Conservation (phyloP, 1,284 basidiomycete species). For the Microbotryomycetes sp. region DNA sequence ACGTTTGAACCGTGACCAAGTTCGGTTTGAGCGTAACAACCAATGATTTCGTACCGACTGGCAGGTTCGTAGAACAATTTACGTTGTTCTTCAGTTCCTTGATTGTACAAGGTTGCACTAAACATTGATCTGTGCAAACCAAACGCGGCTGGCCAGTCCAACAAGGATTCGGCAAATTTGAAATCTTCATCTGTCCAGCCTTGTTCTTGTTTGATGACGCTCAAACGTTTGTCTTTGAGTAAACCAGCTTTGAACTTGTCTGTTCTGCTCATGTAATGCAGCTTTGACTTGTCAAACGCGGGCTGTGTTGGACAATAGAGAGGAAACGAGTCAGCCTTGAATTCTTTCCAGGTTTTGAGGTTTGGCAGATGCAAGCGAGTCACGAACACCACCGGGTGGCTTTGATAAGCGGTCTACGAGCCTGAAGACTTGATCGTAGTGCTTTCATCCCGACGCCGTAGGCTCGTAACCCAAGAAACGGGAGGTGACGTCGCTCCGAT, state of each 20-base stretch:
- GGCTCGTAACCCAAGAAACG: no score
- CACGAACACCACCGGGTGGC: no score
- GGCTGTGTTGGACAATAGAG: no score
- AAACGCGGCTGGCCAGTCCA: slow-evolving; percentile 32
- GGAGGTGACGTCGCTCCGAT: neutral
- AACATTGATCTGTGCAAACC: slow-evolving; percentile 21
- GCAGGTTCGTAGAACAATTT: slow-evolving; percentile 52
- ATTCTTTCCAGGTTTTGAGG: no score
- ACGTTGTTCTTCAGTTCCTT: slow-evolving; percentile 19
- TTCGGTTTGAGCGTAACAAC: slow-evolving; percentile 43
- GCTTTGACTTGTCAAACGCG: slow-evolving; percentile 58
- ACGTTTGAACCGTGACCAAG: slow-evolving; percentile 74
- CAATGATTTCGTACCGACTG: slow-evolving; percentile 55
- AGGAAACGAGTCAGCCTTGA: no score
- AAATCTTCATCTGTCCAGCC: slow-evolving; percentile 30
- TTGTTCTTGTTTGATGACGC: slow-evolving; percentile 40
- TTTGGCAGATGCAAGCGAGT: no score
- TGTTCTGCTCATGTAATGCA: slow-evolving; percentile 44
- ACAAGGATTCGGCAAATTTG: slow-evolving; percentile 40
- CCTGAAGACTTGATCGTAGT: no score
- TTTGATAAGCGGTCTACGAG: no score
- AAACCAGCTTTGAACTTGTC: slow-evolving; percentile 42
- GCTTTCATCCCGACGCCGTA: no score
- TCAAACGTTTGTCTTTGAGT: slow-evolving; percentile 46
- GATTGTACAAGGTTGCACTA: slow-evolving; percentile 7